Conservation (phyloP, 2,329 filamentous ascomycete species). For the Plectosphaerella plurivora region DNA sequence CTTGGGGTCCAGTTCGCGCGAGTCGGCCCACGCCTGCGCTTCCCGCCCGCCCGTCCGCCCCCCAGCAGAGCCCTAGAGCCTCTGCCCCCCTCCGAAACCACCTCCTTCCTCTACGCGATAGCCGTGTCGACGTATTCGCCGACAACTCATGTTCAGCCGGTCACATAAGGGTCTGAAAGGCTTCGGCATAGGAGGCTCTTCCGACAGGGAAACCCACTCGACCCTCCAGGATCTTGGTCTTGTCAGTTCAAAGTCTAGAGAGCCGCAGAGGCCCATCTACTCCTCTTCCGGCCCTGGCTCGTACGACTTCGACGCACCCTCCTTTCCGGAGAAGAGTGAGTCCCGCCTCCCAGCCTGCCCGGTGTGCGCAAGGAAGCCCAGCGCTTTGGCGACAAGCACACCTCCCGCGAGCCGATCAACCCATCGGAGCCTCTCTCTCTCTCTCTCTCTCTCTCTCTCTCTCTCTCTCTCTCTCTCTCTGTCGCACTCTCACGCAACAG, state of each 20-base stretch:
- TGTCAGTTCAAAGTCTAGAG: slow-evolving; percentile 9
- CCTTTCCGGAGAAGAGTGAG: slow-evolving; percentile 38
- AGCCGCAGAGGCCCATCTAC: slow-evolving; percentile 10
- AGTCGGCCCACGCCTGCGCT: not conserved
- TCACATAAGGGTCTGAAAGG: slow-evolving; percentile 1
- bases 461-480: no score
- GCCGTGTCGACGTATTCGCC: not conserved
- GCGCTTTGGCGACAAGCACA: no score
- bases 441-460: no score
- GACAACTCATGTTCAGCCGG: slow-evolving; percentile 2
- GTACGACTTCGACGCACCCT: slow-evolving; percentile 20
- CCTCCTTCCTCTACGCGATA: not conserved
- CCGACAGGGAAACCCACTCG: not conserved
- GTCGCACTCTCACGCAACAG: not conserved
- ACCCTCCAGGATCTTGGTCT: slow-evolving; percentile 10
- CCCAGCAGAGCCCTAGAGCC: not conserved
- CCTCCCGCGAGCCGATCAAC: no score
- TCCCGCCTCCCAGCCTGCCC: slow-evolving; percentile 3
- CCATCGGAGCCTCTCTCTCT: not conserved
- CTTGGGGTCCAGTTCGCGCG: not conserved
- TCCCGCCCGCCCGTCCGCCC: not conserved
- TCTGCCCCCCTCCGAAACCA: no score
- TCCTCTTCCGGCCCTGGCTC: slow-evolving; percentile 6
- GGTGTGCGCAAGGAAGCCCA: no score
- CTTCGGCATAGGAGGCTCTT: not conserved